phyloP scores from a whole-genome alignment of 805 yeast species.

The Candida ficus region DNA sequence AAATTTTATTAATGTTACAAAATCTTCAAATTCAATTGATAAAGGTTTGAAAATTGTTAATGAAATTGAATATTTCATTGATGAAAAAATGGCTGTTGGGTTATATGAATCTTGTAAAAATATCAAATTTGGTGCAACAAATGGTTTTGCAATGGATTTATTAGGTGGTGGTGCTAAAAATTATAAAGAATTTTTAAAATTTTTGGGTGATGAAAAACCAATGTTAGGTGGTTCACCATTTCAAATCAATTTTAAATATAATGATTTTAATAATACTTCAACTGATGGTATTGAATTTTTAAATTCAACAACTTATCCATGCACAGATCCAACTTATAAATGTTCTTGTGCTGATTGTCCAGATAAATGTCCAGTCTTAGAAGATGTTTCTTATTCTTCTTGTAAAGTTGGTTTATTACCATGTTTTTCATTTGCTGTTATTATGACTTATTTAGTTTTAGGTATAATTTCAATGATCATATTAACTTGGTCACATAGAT shows the following conservation, averaged over 20 bases:
- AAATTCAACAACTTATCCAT: conserved; percentile 27
- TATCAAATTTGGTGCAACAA: conserved; percentile 89
- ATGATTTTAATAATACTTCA: conserved; percentile 28
- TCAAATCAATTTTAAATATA: conserved; percentile 74
- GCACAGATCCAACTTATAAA: conserved; percentile 59
- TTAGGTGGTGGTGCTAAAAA: conserved; percentile 95
- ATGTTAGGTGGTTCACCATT: conserved; percentile 92
- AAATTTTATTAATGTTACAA: conserved; percentile 63
- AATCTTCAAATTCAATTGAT: conserved; percentile 40
- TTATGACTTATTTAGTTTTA: conserved; percentile 40
- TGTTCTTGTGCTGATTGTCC: conserved; percentile 94
- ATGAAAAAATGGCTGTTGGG: conserved; percentile 50
- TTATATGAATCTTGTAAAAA: conserved; percentile 84
- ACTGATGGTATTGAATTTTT: conserved; percentile 16
- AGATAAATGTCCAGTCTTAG: conserved; percentile 67
- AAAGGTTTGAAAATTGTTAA: conserved; percentile 54
- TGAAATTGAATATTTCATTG: conserved; percentile 62
- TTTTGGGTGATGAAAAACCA: conserved; percentile 93
- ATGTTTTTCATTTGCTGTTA: conserved; percentile 64
- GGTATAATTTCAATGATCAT: conserved; percentile 24
- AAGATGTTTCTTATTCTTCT: conserved; percentile 33
- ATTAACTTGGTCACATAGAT: conserved; percentile 17
- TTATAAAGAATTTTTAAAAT: conserved; percentile 69
- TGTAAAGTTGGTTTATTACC: conserved; percentile 63
- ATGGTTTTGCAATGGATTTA: conserved; percentile 94